These are phyloP conservation scores for Zhuliangozyma parablackwelliae DNA, from an alignment of 1,139 yeast genomes.

Conservation along the genomic window DNA sequence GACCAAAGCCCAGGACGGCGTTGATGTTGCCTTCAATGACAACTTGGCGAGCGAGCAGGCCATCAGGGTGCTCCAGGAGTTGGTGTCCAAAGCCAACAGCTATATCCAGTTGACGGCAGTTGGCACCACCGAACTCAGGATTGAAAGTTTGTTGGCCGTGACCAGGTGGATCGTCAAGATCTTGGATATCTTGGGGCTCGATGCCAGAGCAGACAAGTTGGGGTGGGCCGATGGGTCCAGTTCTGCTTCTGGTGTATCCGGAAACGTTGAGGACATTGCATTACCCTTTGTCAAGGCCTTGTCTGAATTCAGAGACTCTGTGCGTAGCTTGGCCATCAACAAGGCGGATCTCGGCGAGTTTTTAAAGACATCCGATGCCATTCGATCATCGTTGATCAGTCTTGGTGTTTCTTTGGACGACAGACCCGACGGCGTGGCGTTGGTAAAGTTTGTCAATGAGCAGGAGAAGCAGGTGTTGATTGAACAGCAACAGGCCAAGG, in stretches of 20 bases:
- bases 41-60: slow-evolving; percentile 79
- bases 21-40: slow-evolving; percentile 80
- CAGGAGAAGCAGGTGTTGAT: slow-evolving; percentile 66
- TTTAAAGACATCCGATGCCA: slow-evolving; percentile 42
- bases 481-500: slow-evolving; percentile 59
- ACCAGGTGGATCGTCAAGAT: slow-evolving; percentile 71
- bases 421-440: slow-evolving; percentile 72
- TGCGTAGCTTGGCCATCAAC: slow-evolving; percentile 68
- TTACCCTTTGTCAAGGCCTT: slow-evolving; percentile 78
- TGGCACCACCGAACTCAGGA: slow-evolving; percentile 45
- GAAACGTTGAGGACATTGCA: slow-evolving; percentile 54
- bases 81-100: slow-evolving; percentile 67
- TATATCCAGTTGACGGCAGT: slow-evolving; percentile 54
- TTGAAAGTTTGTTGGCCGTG: slow-evolving; percentile 62
- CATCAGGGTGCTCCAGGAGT: slow-evolving; percentile 57
- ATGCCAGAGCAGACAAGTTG: slow-evolving; percentile 58
- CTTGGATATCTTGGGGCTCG: slow-evolving; percentile 70
- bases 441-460: slow-evolving; percentile 72
- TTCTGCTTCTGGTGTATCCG: slow-evolving; percentile 14
- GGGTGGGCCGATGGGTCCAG: slow-evolving; percentile 65
- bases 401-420: slow-evolving; percentile 87
- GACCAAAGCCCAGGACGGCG: slow-evolving; percentile 51
- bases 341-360: slow-evolving; percentile 54
- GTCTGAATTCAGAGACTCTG: slow-evolving; percentile 74
- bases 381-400: slow-evolving; percentile 55